Evolutionary conservation across 1,139 yeast species (phyloP), one percentile per base, ranked within the genome.

Genomic region (Taiozyma onychis): DNA sequence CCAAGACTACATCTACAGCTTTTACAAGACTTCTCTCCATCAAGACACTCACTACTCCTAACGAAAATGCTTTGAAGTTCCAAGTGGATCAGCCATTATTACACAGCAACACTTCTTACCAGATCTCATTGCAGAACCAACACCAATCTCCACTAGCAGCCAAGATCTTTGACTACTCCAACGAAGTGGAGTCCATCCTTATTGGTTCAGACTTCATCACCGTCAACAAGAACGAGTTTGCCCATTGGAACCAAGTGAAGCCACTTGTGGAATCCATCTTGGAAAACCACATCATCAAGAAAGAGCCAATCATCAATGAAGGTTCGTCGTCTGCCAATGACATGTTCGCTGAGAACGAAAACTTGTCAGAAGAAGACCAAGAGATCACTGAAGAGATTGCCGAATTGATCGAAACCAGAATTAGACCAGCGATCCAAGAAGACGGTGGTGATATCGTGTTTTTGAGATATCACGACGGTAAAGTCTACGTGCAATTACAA

Each of bases 351-450:
- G 14, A 44, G n/a, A 48, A 42, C 26, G 46, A 39, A 24, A 32
- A 50, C 1, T 46, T 55, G 51, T 53, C 63, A 3, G 76, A 70
- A 48, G 77, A 73, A 46, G 76, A 73, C 44, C 64, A 66, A 49
- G 77, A 74, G 67, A 82, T 90, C 4, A 88, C 90, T 45, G 81
- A 88, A 34, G 87, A 93, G 85, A 89, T 93, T 62, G 89, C 90
- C 61, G 99, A 93, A 68, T 76, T 93, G 47, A 86, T 93, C 51
- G 93, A 88, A 61, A 93, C 99, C 5, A 80, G 98, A 63, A 90
- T 93, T 53, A 80, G 97, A 61, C 99, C 99, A 1, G 98, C 98
- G 0, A 85, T 86, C 53, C 87, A 83, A 66, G 95, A 86, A 55
- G 95, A 86, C 64, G 95, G 95, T 51, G 95, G 95, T 32, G 95